Conservation (phyloP, 345 rosid genomes). For the Arabis hirsuta region DNA sequence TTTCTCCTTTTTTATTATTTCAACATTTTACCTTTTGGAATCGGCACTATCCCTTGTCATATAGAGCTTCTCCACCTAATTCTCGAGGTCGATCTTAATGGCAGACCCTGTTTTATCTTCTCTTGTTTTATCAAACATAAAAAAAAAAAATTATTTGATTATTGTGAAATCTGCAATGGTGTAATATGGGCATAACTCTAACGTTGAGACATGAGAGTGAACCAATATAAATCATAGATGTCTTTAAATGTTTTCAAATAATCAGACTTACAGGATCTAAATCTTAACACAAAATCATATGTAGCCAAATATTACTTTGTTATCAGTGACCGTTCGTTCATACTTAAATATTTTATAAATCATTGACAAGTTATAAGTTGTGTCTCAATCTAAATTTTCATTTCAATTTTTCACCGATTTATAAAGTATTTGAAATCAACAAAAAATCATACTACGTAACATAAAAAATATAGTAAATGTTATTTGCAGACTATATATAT, state of each 20-base stretch:
- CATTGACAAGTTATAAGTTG: no score
- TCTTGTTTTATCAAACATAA: not conserved
- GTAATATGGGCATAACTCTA: no score
- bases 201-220: no score
- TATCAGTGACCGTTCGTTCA: no score
- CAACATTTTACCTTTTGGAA: conserved; percentile 29
- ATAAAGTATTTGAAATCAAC: not conserved
- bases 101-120: conserved; percentile 4
- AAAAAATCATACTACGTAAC: not conserved
- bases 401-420: not conserved
- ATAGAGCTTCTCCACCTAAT: conserved; percentile 29
- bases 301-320: no score
- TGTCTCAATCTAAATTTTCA: not conserved
- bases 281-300: no score
- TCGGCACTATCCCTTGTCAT: conserved; percentile 11
- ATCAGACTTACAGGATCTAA: no score
- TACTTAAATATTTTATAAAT: no score
- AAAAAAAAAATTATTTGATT: not conserved
- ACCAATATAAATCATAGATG: no score
- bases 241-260: no score
- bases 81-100: conserved; percentile 23
- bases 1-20: conserved; percentile 22
- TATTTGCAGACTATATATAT: not conserved
- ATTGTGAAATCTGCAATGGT: no score
- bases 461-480: not conserved